These are phyloP conservation scores for Rhizoctonia solani DNA, from an alignment of 1,284 basidiomycete species.

Conservation along the genomic window DNA sequence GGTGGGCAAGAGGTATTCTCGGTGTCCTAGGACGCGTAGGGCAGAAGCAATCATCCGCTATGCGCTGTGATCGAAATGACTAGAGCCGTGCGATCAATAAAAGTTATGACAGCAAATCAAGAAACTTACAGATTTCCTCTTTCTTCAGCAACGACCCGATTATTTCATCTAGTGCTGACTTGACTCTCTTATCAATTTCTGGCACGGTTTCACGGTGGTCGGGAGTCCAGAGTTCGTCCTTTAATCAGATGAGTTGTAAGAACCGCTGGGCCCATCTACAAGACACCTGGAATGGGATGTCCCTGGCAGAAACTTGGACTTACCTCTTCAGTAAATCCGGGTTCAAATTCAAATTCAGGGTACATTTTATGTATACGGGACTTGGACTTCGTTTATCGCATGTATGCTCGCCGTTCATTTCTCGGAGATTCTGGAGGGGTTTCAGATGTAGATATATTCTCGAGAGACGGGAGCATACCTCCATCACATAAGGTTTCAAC, in stretches of 20 bases:
- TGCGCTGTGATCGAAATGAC: constrained; percentile 69
- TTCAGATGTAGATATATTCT: neutral
- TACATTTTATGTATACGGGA: constrained; percentile 61
- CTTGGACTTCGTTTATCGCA: constrained; percentile 68
- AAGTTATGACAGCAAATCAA: neutral
- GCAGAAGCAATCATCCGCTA: constrained; percentile 61
- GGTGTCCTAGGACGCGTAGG: constrained; percentile 52
- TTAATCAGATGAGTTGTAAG: no score
- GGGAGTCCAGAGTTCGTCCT: constrained; percentile 67
- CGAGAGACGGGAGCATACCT: constrained; percentile 51
- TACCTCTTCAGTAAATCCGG: constrained; percentile 64
- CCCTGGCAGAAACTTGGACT: neutral
- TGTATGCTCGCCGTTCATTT: constrained; percentile 70
- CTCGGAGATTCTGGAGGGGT: constrained; percentile 59
- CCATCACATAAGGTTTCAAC: constrained; percentile 51
- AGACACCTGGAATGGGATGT: neutral
- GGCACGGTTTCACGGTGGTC: constrained; percentile 65
- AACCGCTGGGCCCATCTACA: no score
- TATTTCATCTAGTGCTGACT: constrained; percentile 62
- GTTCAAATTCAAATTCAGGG: constrained; percentile 66
- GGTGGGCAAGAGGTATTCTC: constrained; percentile 55
- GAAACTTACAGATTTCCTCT: constrained; percentile 53
- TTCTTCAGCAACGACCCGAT: constrained; percentile 52
- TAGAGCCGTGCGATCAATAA: constrained; percentile 40
- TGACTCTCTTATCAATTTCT: constrained; percentile 57